Evolutionary conservation across 2,329 filamentous ascomycete species (phyloP).

Genomic region (Plectosphaerella cucumerina): DNA sequence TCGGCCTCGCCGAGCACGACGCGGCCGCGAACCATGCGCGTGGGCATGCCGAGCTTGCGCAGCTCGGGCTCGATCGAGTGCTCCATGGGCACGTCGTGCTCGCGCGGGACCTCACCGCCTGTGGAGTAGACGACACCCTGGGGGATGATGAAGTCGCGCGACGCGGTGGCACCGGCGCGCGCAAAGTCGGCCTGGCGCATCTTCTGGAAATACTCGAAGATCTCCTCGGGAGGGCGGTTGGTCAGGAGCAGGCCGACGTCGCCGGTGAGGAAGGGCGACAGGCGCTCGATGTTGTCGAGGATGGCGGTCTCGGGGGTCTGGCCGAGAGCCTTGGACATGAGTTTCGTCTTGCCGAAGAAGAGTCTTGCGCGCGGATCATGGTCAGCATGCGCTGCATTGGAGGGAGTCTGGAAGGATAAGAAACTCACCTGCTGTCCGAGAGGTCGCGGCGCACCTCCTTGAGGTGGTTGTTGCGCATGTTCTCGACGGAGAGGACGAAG

Average conservation of each 20-base stretch:
- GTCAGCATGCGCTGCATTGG: not conserved
- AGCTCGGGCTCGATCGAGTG: slow-evolving; percentile 89
- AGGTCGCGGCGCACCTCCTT: slow-evolving; percentile 87
- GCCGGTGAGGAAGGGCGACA: slow-evolving; percentile 68
- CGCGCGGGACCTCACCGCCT: slow-evolving; percentile 72
- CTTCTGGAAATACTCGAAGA: slow-evolving; percentile 68
- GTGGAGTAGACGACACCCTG: slow-evolving; percentile 76
- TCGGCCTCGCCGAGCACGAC: slow-evolving; percentile 63
- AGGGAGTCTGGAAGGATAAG: not conserved
- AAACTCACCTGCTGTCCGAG: slow-evolving; percentile 70
- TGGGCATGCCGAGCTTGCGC: slow-evolving; percentile 84
- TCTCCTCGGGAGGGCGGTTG: slow-evolving; percentile 63
- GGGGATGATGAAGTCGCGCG: slow-evolving; percentile 75
- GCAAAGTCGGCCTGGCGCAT: slow-evolving; percentile 84
- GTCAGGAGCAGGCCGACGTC: slow-evolving; percentile 90
- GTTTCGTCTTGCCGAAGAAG: slow-evolving; percentile 99
- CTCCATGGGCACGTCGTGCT: slow-evolving; percentile 81
- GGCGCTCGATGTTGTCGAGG: slow-evolving; percentile 69
- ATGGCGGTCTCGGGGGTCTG: slow-evolving; percentile 72
- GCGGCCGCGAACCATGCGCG: slow-evolving; percentile 81
- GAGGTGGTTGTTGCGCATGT: slow-evolving; percentile 96
- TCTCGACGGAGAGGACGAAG: slow-evolving; percentile 90
- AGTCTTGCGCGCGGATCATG: slow-evolving; percentile 49
- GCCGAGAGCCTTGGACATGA: slow-evolving; percentile 94
- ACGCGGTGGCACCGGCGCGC: slow-evolving; percentile 73